A percentile compares a stretch with the other conserved stretches of the same genome.
phyloP scores from a whole-genome alignment of 768 basidiomycete genomes.

The Candolleomyces efflorescens region DNA sequence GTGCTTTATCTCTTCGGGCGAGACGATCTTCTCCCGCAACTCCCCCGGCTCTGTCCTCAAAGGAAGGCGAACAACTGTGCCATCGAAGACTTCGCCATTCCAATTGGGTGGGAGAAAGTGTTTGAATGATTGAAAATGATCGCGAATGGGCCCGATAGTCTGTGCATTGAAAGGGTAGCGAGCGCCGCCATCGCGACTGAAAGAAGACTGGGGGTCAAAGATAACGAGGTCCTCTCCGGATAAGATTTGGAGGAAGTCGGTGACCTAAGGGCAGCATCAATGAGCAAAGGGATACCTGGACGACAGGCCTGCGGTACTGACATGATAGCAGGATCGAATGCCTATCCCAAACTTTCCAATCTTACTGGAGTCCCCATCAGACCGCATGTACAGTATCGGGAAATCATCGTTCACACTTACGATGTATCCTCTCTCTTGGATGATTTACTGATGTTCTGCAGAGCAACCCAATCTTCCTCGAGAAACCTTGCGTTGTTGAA shows the following conservation, averaged over 20 bases:
- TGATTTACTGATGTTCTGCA: slow-evolving; percentile 32
- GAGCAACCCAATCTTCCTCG: slow-evolving; percentile 33
- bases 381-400: background rate
- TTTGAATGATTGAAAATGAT: slow-evolving; percentile 28
- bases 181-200: slow-evolving; percentile 26
- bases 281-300: background rate
- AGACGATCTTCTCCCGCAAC: slow-evolving; percentile 31
- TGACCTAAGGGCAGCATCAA: slow-evolving; percentile 27
- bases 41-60: slow-evolving; percentile 30
- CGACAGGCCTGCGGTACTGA: slow-evolving; percentile 6
- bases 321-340: slow-evolving; percentile 23
- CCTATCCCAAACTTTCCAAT: slow-evolving; percentile 24
- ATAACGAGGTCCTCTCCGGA: slow-evolving; percentile 36
- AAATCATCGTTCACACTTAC: slow-evolving; percentile 7
- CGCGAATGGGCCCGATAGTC: slow-evolving; percentile 16
- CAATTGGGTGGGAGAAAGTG: slow-evolving; percentile 20
- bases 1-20: slow-evolving; percentile 25
- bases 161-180: slow-evolving; percentile 23
- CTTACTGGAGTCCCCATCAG: slow-evolving; percentile 13
- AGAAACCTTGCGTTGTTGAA: slow-evolving; percentile 31
- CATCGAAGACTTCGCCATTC: slow-evolving; percentile 22
- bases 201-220: slow-evolving; percentile 38
- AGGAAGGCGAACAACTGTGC: slow-evolving; percentile 45
- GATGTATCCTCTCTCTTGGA: slow-evolving; percentile 18
- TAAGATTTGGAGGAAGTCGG: slow-evolving; percentile 46